Percentiles rank a stretch among this genome's conserved stretches.
These are phyloP conservation scores for Eragrostis nindensis DNA, from an alignment of 176 grass and related monocot genomes.

Conservation along the genomic window DNA sequence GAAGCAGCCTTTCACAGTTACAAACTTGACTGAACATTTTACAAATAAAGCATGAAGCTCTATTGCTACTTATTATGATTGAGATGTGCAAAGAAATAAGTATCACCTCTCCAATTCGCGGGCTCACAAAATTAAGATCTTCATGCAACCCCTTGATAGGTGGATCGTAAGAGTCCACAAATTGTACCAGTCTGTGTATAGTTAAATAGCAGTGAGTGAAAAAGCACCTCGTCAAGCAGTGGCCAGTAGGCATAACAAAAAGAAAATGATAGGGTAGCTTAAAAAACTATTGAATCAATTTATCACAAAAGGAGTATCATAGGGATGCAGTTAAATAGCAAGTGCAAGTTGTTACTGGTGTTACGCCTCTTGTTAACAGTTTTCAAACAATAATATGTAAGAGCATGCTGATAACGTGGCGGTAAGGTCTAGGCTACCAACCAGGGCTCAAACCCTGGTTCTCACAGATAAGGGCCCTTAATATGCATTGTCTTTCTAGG, in stretches of 20 bases:
- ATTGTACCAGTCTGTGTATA: constrained; percentile 84
- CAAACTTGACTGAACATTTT: constrained; percentile 27
- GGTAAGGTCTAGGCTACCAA: too few species aligned
- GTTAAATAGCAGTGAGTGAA: constrained; percentile 32
- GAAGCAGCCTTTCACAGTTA: constrained; percentile 8
- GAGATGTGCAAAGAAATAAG: constrained; percentile 29
- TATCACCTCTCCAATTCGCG: constrained; percentile 93
- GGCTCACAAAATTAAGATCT: constrained; percentile 98
- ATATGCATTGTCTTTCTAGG: too few species aligned
- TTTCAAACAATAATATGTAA: constrained; percentile 2
- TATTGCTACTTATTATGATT: constrained; percentile 18
- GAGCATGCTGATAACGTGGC: neutral
- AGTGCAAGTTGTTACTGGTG: neutral
- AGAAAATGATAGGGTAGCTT: neutral
- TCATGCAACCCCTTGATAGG: constrained; percentile 95
- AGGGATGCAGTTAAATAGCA: constrained; percentile 27
- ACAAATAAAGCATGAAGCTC: constrained; percentile 16
- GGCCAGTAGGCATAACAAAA: neutral
- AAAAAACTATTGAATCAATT: constrained; percentile 19
- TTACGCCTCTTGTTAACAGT: neutral
- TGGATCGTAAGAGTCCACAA: constrained; percentile 96
- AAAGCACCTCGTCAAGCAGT: neutral
- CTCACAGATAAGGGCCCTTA: too few species aligned
- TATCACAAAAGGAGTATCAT: neutral
- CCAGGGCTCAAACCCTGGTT: too few species aligned